Base-by-base conservation (phyloP, 1,284 basidiomycete species). In the Naganishia liquefaciens region DNA sequence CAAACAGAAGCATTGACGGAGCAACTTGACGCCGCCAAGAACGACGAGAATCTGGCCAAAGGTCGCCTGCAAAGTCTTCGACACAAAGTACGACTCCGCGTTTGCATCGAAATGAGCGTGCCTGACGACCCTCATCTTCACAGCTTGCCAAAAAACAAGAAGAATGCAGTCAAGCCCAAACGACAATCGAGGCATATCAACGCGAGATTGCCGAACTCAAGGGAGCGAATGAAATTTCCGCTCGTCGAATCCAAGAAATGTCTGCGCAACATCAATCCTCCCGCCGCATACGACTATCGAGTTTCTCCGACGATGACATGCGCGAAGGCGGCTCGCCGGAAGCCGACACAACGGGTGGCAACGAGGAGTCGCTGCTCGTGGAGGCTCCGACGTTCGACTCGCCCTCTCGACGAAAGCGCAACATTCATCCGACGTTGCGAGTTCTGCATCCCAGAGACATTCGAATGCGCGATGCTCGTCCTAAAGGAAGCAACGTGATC, bases 331-430 rank as follows among this genome's bases (percentile, higher is more conserved):
- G 11, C 19, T 30, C 30, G 11, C n/a, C 23, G 2, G 37, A 25
- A 13, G 28, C 17, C 28, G 30, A 33, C 51, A 40, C 37, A 21
- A 17, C 39, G 21, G 44, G 40, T 2, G 55, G 27, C 1, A 49
- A 47, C 11, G 55, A 60, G 25, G 55, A 60, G 39, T 60, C 55
- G 11, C 46, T 60, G 5, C 46, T 46, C n/a, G 55, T 60, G 21
- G 55, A 60, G 25, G 33, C 55, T 11, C 55, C 55, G 2, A 39
- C n/a, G 9, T 40, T 60, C 13, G 55, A 50, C n/a, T 39, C 55
- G 5, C 55, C 55, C 17, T 60, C 55, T 4, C 54, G 54, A 5
- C 47, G 33, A 60, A 27, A 17, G 15, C 44, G 55, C 23, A 25
- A 37, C n/a, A 17, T 30, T 2, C 55, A 60, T 60, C 55, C 55